A percentile compares a stretch with the other conserved stretches of the same genome.
Evolutionary conservation across 2,329 filamentous ascomycete genomes (phyloP).

Genomic region (Monosporascus sp.): DNA sequence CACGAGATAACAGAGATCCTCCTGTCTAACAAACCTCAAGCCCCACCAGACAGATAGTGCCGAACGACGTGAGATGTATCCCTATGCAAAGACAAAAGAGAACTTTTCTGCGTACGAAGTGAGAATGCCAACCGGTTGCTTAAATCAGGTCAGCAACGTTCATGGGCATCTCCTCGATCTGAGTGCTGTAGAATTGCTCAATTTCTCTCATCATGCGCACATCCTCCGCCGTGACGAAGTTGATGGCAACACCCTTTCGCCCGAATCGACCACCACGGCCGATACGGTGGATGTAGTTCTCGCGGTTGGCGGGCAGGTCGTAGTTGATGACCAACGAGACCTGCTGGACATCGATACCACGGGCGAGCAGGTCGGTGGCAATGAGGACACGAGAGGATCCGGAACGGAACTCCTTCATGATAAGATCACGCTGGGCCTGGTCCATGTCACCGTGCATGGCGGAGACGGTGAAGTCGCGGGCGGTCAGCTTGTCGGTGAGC

Average conservation of each 20-base stretch:
- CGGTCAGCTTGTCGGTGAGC: conserved; percentile 98
- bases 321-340: conserved; percentile 99
- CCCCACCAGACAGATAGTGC: conserved; percentile 18
- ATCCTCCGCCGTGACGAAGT: conserved; percentile 99
- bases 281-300: conserved; percentile 99
- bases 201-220: conserved; percentile 99
- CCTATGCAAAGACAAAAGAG: conserved; percentile 20
- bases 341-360: conserved; percentile 99
- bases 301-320: conserved; percentile 95
- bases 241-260: conserved; percentile 99
- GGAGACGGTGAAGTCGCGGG: conserved; percentile 97
- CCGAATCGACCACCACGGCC: conserved; percentile 99
- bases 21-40: conserved; percentile 24
- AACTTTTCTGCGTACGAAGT: conserved; percentile 12
- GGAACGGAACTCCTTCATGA: conserved; percentile 99
- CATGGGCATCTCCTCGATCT: conserved; percentile 99
- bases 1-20: conserved; percentile 8
- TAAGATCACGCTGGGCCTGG: conserved; percentile 93
- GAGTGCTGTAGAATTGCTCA: conserved; percentile 99
- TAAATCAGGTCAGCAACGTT: conserved; percentile 74
- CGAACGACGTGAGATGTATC: conserved; percentile 18
- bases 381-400: conserved; percentile 98
- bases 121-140: conserved; percentile 21
- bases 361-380: conserved; percentile 92
- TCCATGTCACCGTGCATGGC: conserved; percentile 99